Conservation (phyloP, 2,329 filamentous ascomycete genomes). For the Calonectria multiphialidica region DNA sequence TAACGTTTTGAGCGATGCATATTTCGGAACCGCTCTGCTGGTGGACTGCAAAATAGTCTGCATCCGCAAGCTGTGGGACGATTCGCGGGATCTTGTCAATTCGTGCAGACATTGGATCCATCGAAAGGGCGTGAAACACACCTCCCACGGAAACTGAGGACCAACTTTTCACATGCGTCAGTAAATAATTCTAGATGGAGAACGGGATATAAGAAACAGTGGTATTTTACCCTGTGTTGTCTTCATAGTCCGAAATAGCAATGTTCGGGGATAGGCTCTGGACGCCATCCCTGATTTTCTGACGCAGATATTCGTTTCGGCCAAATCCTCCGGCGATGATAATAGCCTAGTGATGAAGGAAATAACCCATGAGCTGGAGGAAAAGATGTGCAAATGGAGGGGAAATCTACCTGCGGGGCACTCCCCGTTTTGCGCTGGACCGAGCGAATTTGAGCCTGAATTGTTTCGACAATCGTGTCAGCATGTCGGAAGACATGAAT, state of each 20-base stretch:
- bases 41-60: background rate
- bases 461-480: background rate
- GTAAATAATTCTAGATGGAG: background rate
- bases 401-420: background rate
- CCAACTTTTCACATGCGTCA: background rate
- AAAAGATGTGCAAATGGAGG: too few relatives aligned
- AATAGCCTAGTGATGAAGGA: background rate
- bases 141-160: background rate
- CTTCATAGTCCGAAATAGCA: background rate
- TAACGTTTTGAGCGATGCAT: background rate
- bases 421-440: background rate
- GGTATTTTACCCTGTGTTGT: background rate
- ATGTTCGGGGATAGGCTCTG: background rate
- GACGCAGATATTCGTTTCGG: background rate
- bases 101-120: background rate
- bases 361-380: background rate
- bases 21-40: background rate
- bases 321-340: background rate
- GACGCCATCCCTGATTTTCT: background rate
- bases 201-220: background rate
- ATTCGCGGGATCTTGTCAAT: background rate
- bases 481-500: background rate
- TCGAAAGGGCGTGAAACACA: background rate
- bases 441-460: background rate
- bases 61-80: background rate